Evolutionary conservation across 1,284 basidiomycete species (phyloP).

Genomic region (Malassezia equina): DNA sequence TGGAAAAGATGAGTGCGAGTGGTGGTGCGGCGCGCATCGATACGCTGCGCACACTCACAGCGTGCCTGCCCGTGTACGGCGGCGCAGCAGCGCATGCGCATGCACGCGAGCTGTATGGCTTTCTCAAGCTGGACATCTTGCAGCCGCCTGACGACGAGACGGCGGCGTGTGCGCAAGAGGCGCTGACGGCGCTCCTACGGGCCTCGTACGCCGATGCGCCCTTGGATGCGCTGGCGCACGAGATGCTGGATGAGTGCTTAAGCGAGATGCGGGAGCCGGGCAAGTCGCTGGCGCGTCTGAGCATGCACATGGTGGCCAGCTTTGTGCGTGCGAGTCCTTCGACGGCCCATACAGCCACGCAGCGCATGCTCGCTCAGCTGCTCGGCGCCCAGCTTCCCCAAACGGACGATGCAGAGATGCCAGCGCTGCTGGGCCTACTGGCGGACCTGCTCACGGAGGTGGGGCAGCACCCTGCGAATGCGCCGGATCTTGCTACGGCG

Average conservation of each 20-base stretch:
- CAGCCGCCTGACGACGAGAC: conserved; percentile 45
- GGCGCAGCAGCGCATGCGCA: conserved; percentile 30
- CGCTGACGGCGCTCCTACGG: conserved; percentile 31
- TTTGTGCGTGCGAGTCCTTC: conserved; percentile 24
- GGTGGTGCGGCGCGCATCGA: conserved; percentile 65
- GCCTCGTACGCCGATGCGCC: conserved; percentile 24
- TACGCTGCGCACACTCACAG: conserved; percentile 33
- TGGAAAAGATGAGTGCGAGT: conserved; percentile 82
- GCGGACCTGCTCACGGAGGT: background rate
- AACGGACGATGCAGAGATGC: conserved; percentile 58
- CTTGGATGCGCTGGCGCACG: conserved; percentile 28
- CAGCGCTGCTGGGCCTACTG: background rate
- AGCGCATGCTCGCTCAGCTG: conserved; percentile 25
- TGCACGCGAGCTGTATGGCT: conserved; percentile 33
- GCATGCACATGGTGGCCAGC: conserved; percentile 25
- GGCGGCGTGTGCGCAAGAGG: conserved; percentile 23
- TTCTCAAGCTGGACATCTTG: conserved; percentile 42
- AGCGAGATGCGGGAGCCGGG: conserved; percentile 33
- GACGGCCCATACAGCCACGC: conserved; percentile 26
- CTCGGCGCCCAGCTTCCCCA: conserved; percentile 54
- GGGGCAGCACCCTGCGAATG: background rate
- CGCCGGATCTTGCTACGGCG: conserved; percentile 30
- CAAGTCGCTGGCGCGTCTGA: conserved; percentile 34
- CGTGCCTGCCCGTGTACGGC: conserved; percentile 42
- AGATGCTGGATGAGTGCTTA: conserved; percentile 33